Evolutionary conservation across 2,329 filamentous ascomycete species (phyloP).

Genomic region (Grosmannia serpens): DNA sequence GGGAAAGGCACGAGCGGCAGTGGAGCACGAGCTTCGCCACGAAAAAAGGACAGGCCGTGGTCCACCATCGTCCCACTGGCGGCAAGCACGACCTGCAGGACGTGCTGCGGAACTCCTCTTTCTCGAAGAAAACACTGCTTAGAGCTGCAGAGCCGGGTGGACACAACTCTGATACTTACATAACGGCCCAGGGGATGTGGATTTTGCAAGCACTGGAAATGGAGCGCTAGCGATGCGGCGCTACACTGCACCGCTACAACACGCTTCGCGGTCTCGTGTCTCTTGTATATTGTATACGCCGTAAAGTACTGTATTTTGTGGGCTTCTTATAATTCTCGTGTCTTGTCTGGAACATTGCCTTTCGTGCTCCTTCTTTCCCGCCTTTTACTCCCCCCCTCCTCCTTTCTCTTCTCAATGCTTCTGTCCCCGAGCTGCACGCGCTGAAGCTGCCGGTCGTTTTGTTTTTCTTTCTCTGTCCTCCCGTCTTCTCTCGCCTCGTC

Average conservation of each 20-base stretch:
- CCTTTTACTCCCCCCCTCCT: background rate
- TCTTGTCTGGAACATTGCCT: constrained; percentile 5
- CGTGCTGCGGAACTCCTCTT: background rate
- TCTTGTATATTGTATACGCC: constrained; percentile 7
- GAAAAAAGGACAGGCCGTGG: constrained; percentile 2
- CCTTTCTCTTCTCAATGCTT: background rate
- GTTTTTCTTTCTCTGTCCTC: background rate
- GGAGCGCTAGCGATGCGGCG: constrained; percentile 4
- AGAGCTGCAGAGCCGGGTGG: background rate
- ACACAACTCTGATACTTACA: background rate
- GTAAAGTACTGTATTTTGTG: constrained; percentile 6
- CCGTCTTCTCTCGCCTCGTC: background rate
- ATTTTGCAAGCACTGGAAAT: constrained; percentile 6
- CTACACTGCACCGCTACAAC: constrained; percentile 10
- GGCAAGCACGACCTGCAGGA: background rate
- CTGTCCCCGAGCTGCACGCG: background rate
- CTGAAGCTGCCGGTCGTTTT: constrained; percentile 3
- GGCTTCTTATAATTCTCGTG: constrained; percentile 11
- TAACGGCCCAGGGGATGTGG: background rate
- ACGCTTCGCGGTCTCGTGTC: constrained; percentile 13
- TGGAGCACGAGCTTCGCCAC: constrained; percentile 7
- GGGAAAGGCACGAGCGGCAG: constrained; percentile 8
- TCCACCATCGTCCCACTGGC: background rate
- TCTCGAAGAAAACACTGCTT: background rate
- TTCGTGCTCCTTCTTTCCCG: background rate